phyloP scores from a whole-genome alignment of 108 stramenopile species.

The Discostella stelligeroides region DNA sequence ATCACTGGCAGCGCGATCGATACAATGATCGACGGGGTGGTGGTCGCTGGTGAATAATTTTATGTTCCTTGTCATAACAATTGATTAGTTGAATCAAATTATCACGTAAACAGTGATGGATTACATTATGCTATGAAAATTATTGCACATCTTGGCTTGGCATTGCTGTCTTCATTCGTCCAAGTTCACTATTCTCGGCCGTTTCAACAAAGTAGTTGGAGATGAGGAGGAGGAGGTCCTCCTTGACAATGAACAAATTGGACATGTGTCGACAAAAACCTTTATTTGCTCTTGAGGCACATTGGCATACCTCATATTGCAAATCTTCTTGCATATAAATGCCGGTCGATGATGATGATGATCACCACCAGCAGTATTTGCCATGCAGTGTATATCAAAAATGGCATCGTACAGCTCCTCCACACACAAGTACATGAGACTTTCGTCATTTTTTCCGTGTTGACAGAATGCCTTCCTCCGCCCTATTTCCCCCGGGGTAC shows the following conservation, averaged over 20 bases:
- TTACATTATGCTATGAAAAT: too few species aligned
- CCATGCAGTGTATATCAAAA: conserved; percentile 38
- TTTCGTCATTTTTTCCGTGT: conserved; percentile 41
- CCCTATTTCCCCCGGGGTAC: too few species aligned
- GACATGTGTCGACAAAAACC: conserved; percentile 36
- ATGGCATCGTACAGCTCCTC: conserved; percentile 47
- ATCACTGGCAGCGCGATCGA: conserved; percentile 28
- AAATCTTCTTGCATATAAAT: conserved; percentile 33
- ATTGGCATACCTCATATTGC: conserved; percentile 46
- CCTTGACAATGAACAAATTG: conserved; percentile 14
- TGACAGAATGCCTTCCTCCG: conserved; percentile 34
- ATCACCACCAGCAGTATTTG: too few species aligned
- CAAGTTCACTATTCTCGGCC: too few species aligned
- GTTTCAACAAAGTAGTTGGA: too few species aligned
- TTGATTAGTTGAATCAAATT: neutral
- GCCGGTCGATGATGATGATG: conserved; percentile 1
- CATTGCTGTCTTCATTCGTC: too few species aligned
- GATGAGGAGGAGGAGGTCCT: neutral
- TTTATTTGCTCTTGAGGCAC: conserved; percentile 30
- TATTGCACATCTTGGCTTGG: too few species aligned
- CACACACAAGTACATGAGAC: conserved; percentile 38
- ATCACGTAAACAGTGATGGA: too few species aligned
- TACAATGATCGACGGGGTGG: conserved; percentile 19
- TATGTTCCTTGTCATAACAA: neutral
- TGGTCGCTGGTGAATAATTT: conserved; percentile 8